Conservation (phyloP, 441 rosid genomes). For the Euphorbia celastroides region DNA sequence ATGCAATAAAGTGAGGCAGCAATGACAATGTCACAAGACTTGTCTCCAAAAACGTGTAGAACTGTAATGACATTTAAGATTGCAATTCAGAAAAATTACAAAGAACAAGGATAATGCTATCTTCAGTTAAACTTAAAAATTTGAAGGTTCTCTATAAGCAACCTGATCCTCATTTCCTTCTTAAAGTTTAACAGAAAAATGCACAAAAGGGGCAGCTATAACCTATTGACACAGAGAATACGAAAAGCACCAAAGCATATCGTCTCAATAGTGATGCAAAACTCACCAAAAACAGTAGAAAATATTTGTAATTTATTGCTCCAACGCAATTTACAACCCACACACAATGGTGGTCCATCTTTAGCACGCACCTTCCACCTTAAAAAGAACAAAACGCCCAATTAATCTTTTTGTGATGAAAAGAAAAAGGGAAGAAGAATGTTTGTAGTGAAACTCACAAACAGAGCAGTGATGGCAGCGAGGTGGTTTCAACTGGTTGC, state of each 20-base stretch:
- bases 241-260: neutral
- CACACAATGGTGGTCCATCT: constrained; percentile 95
- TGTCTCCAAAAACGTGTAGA: constrained; percentile 85
- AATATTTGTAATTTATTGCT: constrained; percentile 76
- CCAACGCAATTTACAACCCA: constrained; percentile 97
- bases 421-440: neutral
- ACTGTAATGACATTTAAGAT: constrained; percentile 40
- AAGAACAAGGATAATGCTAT: neutral
- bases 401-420: neutral
- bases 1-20: constrained; percentile 71
- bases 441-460: constrained; percentile 42
- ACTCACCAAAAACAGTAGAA: constrained; percentile 81
- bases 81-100: constrained; percentile 3
- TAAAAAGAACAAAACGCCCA: constrained; percentile 19
- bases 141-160: too few relatives aligned
- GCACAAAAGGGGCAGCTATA: neutral
- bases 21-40: constrained; percentile 68
- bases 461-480: constrained; percentile 93
- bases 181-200: neutral
- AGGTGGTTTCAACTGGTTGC: constrained; percentile 75
- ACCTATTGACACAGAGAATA: neutral
- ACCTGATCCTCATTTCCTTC: neutral
- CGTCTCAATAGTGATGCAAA: constrained; percentile 14
- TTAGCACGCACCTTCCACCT: constrained; percentile 83
- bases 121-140: neutral